Base-by-base conservation (phyloP, 768 basidiomycete genomes). In the Cystobasidium tubakii region DNA sequence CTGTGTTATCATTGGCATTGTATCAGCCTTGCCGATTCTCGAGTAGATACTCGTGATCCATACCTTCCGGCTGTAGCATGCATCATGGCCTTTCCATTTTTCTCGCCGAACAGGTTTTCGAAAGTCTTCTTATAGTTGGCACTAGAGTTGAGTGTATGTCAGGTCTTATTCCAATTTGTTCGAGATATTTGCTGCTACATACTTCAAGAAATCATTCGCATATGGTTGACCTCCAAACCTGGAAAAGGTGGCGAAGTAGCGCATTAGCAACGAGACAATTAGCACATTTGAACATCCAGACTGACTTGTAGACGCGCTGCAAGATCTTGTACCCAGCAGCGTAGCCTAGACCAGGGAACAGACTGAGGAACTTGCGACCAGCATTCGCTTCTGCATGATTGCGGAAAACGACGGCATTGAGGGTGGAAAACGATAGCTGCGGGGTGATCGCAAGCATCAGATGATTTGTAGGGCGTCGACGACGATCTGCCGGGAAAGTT, bases 191-290 rank as follows among this genome's bases (percentile, higher is more conserved):
- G 2, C 39, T 46, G 21, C n/a, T 25, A 54, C 50, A 25, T 53
- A 67, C 66, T 85, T 85, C 81, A 99, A 88, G 80, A 94, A 78
- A 83, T 98, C 96, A 83, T 92, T 90, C 83, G 97, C 96, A 86
- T 88, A 98, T 17, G 95, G 95, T 83, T 99, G 95, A 4, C 95
- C 95, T 75, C 95, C 95, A 79, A 98, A 99, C 83, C 96, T 99
- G 88, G 92, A 86, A 15, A 17, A 25, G 15, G 25, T 13, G 1
- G 1, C 39, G 36, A 27, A 31, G 9, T 12, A 17, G 17, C 17
- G 29, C 21, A 42, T 43, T 13, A 15, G 7, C 6, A 17, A 23
- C 21, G 2, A 6, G 10, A 6, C 27, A 53, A 19, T 19, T 0
- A 33, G 21, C 0, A 29, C 27, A 0, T 31, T 0, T 0, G 0